phyloP scores from a whole-genome alignment of 805 yeast species.

The Candida taoyuanica region DNA sequence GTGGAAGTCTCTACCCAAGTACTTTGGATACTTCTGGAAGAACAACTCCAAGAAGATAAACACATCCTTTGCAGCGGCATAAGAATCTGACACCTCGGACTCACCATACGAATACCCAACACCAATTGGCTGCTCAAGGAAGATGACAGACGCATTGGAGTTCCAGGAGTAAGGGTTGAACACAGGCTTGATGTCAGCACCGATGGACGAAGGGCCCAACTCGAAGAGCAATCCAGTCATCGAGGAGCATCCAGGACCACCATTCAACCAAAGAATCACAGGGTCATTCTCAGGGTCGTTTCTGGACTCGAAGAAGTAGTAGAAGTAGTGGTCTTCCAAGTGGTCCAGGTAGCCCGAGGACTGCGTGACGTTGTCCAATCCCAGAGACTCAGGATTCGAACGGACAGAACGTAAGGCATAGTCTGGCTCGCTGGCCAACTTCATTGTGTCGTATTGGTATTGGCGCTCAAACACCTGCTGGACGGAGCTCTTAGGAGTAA shows the following conservation, averaged over 20 bases:
- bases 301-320: slow-evolving; percentile 87
- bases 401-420: slow-evolving; percentile 18
- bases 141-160: slow-evolving; percentile 81
- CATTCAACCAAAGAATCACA: slow-evolving; percentile 81
- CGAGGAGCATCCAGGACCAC: slow-evolving; percentile 96
- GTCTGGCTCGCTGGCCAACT: slow-evolving; percentile 7
- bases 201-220: slow-evolving; percentile 81
- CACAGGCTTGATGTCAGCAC: slow-evolving; percentile 58
- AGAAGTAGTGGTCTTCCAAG: slow-evolving; percentile 75
- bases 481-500: slow-evolving; percentile 15
- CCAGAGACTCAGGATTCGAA: slow-evolving; percentile 45
- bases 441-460: slow-evolving; percentile 1
- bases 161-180: slow-evolving; percentile 89
- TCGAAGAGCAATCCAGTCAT: slow-evolving; percentile 88
- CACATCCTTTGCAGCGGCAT: slow-evolving; percentile 84
- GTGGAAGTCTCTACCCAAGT: slow-evolving; percentile 55
- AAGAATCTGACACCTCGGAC: slow-evolving; percentile 58
- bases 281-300: slow-evolving; percentile 86
- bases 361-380: slow-evolving; percentile 77
- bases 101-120: slow-evolving; percentile 86
- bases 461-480: slow-evolving; percentile 6
- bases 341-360: slow-evolving; percentile 81
- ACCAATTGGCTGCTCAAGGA: slow-evolving; percentile 90
- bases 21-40: slow-evolving; percentile 78
- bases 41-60: slow-evolving; percentile 79